Conservation (phyloP, 176 grass and related monocot genomes). For the Lolium perenne region DNA sequence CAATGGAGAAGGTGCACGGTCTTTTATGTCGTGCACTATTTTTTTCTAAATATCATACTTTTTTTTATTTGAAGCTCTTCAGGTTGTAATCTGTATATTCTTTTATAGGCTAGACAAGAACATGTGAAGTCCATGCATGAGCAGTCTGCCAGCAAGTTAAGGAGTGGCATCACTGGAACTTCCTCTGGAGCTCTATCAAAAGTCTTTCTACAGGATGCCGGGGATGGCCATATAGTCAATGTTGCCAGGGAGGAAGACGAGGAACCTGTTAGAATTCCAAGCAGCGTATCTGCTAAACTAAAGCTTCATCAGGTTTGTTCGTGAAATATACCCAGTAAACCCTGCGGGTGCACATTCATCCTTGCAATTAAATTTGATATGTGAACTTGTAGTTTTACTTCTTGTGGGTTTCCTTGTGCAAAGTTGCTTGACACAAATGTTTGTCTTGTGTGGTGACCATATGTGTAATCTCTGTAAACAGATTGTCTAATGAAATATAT, state of each 20-base stretch:
- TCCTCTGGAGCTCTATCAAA: constrained; percentile 49
- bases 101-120: constrained; percentile 93
- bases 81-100: constrained; percentile 33
- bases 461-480: too few relatives aligned
- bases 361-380: constrained; percentile 25
- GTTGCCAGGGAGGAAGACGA: constrained; percentile 88
- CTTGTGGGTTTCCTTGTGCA: too few relatives aligned
- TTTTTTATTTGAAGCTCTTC: constrained; percentile 23
- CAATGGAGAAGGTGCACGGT: constrained; percentile 86
- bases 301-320: constrained; percentile 84
- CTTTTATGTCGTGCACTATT: constrained; percentile 14
- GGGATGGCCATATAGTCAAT: constrained; percentile 86
- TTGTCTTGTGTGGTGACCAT: too few relatives aligned
- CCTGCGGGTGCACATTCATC: background rate
- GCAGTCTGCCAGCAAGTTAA: constrained; percentile 74
- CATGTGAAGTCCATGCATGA: constrained; percentile 98
- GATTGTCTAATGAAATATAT: too few relatives aligned
- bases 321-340: background rate
- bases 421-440: too few relatives aligned
- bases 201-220: constrained; percentile 54
- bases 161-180: constrained; percentile 43
- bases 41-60: background rate
- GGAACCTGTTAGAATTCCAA: constrained; percentile 82
- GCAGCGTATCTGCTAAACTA: constrained; percentile 90
- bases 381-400: background rate